A percentile compares a stretch with the other conserved stretches of the same genome.
Conservation (phyloP, 768 basidiomycete species). For the Peribolospora kevripleyi region DNA sequence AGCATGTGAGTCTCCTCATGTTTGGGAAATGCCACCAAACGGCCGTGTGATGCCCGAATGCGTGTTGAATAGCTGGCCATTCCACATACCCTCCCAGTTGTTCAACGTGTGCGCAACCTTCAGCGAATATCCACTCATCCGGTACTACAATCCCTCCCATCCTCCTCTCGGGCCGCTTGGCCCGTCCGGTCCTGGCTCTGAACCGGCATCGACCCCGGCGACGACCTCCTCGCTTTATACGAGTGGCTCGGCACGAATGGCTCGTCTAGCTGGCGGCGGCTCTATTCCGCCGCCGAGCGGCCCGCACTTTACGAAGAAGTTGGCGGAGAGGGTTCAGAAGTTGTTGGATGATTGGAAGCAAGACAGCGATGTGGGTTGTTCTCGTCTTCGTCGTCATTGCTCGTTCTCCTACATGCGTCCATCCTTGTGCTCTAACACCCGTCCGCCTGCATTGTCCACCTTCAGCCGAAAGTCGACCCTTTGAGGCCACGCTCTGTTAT, state of each 20-base stretch:
- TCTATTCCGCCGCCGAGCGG: slow-evolving; percentile 34
- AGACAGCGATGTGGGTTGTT: slow-evolving; percentile 44
- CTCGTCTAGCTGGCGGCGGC: not conserved
- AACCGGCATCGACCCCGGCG: slow-evolving; percentile 51
- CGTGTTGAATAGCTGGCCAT: not conserved
- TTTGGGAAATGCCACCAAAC: not conserved
- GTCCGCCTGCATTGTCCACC: not conserved
- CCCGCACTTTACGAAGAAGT: slow-evolving; percentile 41
- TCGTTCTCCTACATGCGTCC: not conserved
- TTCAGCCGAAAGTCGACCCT: slow-evolving; percentile 19
- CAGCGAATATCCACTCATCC: slow-evolving; percentile 75
- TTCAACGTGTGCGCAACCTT: slow-evolving; percentile 69
- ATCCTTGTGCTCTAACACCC: not conserved
- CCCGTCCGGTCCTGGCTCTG: slow-evolving; percentile 33
- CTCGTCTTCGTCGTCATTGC: not conserved
- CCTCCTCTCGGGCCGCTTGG: slow-evolving; percentile 63
- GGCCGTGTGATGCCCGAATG: not conserved
- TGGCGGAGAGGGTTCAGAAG: slow-evolving; percentile 64
- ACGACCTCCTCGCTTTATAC: slow-evolving; percentile 42
- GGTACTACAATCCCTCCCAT: slow-evolving; percentile 73
- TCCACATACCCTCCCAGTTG: slow-evolving; percentile 26
- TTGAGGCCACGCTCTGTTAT: slow-evolving; percentile 49
- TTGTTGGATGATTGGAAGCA: slow-evolving; percentile 71
- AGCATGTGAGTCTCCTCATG: slow-evolving; percentile 15
- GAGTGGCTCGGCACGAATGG: slow-evolving; percentile 11